Base-by-base conservation (phyloP, 2,329 filamentous ascomycete species). In the Beauveria medogensis region DNA sequence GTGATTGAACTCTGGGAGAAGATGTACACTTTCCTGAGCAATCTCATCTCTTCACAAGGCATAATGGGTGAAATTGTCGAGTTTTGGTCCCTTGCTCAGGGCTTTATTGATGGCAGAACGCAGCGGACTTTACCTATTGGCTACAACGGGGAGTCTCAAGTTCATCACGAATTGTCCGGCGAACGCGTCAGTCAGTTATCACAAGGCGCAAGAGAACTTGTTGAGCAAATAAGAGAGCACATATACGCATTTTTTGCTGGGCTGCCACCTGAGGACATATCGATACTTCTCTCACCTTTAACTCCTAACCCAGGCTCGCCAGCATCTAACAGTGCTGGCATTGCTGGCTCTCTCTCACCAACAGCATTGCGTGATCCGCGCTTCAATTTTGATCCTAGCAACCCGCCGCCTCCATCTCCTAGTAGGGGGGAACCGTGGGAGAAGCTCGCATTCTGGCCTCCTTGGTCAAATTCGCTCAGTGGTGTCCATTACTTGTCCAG, bases 391-490 rank as follows among this genome's bases (percentile, higher is more conserved):
- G 91, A 96, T 69, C 80, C 85, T 0, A 88, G 83, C 69, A 92
- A 90, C 64, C 78, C 90, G 2, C 92, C 91, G 1, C 85, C 87
- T 12, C 86, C 88, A 1, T 91, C 89, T 0, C 90, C 91, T 0
- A 90, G 82, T 66, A 84, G 83, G 50, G 93, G 92, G 6, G 91
- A 96, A 67, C 78, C 87, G 0, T 97, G 92, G 91, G 94, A 97
- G 70, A 89, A 93, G 75, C 85, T 94, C 72, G 93, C 92, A 0
- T 99, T 97, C 73, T 97, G 93, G 92, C 92, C 93, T 4, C 94
- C 93, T 0, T 88, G 90, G 75, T 90, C 92, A 2, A 97, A 97
- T 70, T 92, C 92, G 0, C 78, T 97, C 26, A 95, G 92, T 62
- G 93, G 90, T n/a, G 90, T 93, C 2, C 85, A 96, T 71, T 97